Base-by-base conservation (phyloP, 192 early-diverging fungal species). In the Dissophora ornata region DNA sequence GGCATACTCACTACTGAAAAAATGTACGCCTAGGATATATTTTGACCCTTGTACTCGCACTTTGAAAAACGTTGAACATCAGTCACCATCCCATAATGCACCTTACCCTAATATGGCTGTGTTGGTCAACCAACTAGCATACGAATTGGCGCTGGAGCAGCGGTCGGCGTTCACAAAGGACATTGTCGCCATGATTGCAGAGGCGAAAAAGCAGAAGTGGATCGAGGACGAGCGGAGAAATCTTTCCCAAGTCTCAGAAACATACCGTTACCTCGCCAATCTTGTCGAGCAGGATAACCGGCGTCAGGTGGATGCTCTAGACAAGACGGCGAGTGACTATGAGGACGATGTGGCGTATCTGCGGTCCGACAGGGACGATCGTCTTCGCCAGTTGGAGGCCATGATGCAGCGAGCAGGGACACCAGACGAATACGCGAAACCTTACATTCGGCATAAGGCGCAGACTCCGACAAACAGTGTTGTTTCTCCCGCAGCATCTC, bases 151-250 rank as follows among this genome's bases (percentile, higher is more conserved):
- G 24, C 70, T 90, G n/a, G 68, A 83, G 22, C 83, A 87, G 47
- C 69, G 81, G n/a, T 85, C 86, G 5, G 53, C 65, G n/a, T 92
- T 83, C 51, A 70, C 75, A 12, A 86, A 88, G 52, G 90, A 92
- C 28, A 93, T 93, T 47, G 65, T 86, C 2, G 62, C 80, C 47
- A 83, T 87, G 46, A 70, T 90, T 41, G 60, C 87, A 19, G 75
- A 80, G 50, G 93, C 92, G 15, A 85, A 89, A 58, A 90, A 90
- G 42, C 81, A 82, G 61, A 88, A 83, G 49, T 95, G 92, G 90
- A 89, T 93, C 44, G 57, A 85, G 29, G 70, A 81, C 21, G 91
- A 94, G 46, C 54, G 44, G 9, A 57, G 81, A 47, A 83, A 86
- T 15, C 77, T 88, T 0, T 65, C 89, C 48, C 51, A 80, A 16